A percentile compares a stretch with the other conserved stretches of the same genome.
phyloP scores from a whole-genome alignment of 2,329 filamentous ascomycete species.

The Penicillium brevicompactum region DNA sequence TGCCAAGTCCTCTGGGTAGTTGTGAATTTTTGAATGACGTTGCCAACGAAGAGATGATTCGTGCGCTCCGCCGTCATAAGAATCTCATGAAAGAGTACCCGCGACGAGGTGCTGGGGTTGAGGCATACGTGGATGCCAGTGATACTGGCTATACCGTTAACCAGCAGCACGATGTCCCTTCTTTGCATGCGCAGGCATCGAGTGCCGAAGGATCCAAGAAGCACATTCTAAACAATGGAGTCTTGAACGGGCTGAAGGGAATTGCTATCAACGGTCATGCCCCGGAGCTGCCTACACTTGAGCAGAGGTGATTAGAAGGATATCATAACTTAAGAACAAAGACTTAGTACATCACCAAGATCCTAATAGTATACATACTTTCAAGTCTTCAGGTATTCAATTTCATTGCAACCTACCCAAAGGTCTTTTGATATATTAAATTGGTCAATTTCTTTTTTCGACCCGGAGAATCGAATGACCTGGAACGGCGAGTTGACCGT shows the following conservation, averaged over 20 bases:
- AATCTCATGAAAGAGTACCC: constrained; percentile 63
- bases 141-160: constrained; percentile 58
- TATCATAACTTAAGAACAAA: too few relatives aligned
- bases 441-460: too few relatives aligned
- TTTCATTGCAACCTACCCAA: too few relatives aligned
- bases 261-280: background rate
- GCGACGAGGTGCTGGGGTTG: constrained; percentile 65
- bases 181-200: background rate
- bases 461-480: too few relatives aligned
- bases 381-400: too few relatives aligned
- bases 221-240: background rate
- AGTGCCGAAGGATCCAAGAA: background rate
- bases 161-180: background rate
- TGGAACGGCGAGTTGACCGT: too few relatives aligned
- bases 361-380: too few relatives aligned
- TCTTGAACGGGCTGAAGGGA: background rate
- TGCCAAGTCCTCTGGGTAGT: constrained; percentile 67
- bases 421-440: too few relatives aligned
- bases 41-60: constrained; percentile 61
- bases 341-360: too few relatives aligned
- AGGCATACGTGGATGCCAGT: constrained; percentile 69
- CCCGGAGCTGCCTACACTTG: background rate
- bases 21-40: constrained; percentile 72
- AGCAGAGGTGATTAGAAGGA: background rate
- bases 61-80: constrained; percentile 65